A percentile compares a stretch with the other conserved stretches of the same genome.
Conservation (phyloP, 2,329 filamentous ascomycete species). For the Aspergillus chevalieri region DNA sequence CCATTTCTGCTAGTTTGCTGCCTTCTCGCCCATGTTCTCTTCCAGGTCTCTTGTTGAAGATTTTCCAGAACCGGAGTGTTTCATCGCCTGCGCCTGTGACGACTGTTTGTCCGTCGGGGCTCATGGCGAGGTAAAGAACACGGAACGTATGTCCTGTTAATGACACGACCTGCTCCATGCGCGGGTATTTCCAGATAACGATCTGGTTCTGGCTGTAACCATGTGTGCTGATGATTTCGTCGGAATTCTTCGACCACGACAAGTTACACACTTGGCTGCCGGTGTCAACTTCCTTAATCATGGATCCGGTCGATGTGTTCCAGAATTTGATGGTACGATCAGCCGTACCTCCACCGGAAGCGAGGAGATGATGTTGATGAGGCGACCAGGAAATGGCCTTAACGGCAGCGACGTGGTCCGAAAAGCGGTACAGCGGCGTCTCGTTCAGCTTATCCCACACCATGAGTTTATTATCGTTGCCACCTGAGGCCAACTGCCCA, state of each 20-base stretch:
- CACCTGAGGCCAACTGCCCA: constrained; percentile 86
- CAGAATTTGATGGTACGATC: constrained; percentile 97
- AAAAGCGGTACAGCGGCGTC: constrained; percentile 86
- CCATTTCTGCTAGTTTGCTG: constrained; percentile 68
- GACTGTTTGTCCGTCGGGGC: constrained; percentile 85
- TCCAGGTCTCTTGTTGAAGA: constrained; percentile 77
- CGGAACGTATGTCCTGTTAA: constrained; percentile 95
- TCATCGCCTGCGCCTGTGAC: constrained; percentile 96
- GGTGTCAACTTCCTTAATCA: constrained; percentile 86
- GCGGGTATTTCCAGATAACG: constrained; percentile 98
- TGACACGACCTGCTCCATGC: constrained; percentile 93
- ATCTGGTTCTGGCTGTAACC: constrained; percentile 98
- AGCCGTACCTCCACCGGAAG: constrained; percentile 90
- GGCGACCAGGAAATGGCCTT: constrained; percentile 98
- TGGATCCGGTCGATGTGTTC: constrained; percentile 78
- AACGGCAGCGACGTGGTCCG: constrained; percentile 89
- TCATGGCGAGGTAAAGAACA: constrained; percentile 95
- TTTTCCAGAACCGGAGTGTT: constrained; percentile 93
- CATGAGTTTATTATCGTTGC: constrained; percentile 98
- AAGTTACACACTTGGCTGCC: constrained; percentile 98
- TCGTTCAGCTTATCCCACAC: constrained; percentile 97
- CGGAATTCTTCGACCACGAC: constrained; percentile 94
- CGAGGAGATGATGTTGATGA: constrained; percentile 88
- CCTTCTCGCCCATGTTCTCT: constrained; percentile 61
- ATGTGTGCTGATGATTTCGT: constrained; percentile 94